Conservation (phyloP, 805 yeast genomes). For the Monosporozyma aquatica region DNA sequence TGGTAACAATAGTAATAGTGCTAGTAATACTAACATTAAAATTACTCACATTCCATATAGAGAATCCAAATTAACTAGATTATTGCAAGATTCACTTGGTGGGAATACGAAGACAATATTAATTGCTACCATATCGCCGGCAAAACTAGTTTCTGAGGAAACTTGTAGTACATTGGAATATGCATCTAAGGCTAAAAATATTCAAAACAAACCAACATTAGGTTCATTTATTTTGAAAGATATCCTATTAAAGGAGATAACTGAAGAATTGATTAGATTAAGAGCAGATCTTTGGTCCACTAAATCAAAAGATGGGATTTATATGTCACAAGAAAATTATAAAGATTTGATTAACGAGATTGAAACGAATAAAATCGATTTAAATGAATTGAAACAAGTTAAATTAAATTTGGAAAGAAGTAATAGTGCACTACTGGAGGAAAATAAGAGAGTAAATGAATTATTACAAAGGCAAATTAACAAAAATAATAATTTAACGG, state of each 20-base stretch:
- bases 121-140: constrained; percentile 83
- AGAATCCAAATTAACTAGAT: constrained; percentile 67
- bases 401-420: constrained; percentile 35
- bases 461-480: constrained; percentile 21
- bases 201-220: constrained; percentile 62
- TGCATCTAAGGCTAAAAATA: constrained; percentile 78
- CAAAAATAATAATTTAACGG: constrained; percentile 17
- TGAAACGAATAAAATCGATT: constrained; percentile 42
- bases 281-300: constrained; percentile 56
- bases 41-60: constrained; percentile 74
- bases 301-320: constrained; percentile 55
- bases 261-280: constrained; percentile 38
- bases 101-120: constrained; percentile 81
- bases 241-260: constrained; percentile 38
- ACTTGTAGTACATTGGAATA: constrained; percentile 79
- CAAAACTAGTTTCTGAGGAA: constrained; percentile 66
- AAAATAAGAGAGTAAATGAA: constrained; percentile 24
- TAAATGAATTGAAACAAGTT: constrained; percentile 38
- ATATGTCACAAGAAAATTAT: constrained; percentile 51
- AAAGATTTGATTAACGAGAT: constrained; percentile 40
- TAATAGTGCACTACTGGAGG: constrained; percentile 25
- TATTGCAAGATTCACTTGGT: constrained; percentile 75
- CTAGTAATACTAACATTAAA: constrained; percentile 16
- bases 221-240: constrained; percentile 51
- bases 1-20: not conserved